Percentiles rank a stretch among this genome's conserved stretches.
Conservation (phyloP, 805 yeast species). For the Candida caryicola region DNA sequence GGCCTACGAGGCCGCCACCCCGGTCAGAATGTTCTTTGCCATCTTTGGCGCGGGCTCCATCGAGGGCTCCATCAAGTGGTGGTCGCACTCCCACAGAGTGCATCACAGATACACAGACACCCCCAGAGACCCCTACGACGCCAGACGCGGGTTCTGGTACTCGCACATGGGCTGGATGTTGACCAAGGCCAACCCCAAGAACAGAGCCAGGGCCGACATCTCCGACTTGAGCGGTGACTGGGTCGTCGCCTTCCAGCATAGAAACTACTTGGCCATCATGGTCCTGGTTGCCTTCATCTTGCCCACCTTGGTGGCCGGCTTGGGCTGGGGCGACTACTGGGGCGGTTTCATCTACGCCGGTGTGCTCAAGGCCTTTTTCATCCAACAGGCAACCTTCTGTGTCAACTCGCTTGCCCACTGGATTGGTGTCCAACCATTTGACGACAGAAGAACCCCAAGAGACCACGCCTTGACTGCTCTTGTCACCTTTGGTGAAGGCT, state of each 20-base stretch:
- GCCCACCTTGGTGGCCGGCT: slow-evolving; percentile 49
- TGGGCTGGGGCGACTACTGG: slow-evolving; percentile 34
- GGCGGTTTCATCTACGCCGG: slow-evolving; percentile 84
- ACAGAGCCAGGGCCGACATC: slow-evolving; percentile 78
- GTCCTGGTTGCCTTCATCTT: slow-evolving; percentile 55
- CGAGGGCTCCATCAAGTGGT: slow-evolving; percentile 86
- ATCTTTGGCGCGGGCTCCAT: slow-evolving; percentile 79
- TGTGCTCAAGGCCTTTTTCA: slow-evolving; percentile 60
- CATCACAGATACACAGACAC: slow-evolving; percentile 89
- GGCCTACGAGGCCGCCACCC: slow-evolving; percentile 60
- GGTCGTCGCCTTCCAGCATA: slow-evolving; percentile 78
- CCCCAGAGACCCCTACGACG: slow-evolving; percentile 79
- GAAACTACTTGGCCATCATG: slow-evolving; percentile 68
- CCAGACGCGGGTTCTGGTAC: slow-evolving; percentile 79
- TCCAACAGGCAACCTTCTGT: slow-evolving; percentile 85
- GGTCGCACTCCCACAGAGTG: slow-evolving; percentile 82
- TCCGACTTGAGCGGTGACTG: slow-evolving; percentile 74
- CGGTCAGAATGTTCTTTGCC: slow-evolving; percentile 64
- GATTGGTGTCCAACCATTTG: slow-evolving; percentile 84
- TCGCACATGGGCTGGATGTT: slow-evolving; percentile 89
- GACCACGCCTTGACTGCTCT: slow-evolving; percentile 78
- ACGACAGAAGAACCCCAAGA: slow-evolving; percentile 83
- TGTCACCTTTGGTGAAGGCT: slow-evolving; percentile 86
- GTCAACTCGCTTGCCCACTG: slow-evolving; percentile 85
- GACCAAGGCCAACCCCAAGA: slow-evolving; percentile 73